These are phyloP conservation scores for Coemansia biformis DNA, from an alignment of 192 early-diverging fungal species.

Conservation along the genomic window DNA sequence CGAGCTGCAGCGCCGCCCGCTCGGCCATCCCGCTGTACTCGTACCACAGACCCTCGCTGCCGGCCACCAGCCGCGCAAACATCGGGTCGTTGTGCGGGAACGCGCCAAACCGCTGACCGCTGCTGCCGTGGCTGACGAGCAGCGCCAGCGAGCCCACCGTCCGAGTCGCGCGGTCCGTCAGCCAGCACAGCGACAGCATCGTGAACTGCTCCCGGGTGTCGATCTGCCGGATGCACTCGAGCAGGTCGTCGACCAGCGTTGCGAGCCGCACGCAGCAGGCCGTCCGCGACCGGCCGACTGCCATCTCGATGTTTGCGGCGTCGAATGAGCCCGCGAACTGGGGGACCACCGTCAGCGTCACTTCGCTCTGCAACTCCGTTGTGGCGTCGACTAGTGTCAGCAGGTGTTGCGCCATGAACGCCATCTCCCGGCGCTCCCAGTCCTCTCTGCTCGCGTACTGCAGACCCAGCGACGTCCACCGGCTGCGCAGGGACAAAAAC, in stretches of 20 bases:
- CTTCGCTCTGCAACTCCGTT: not conserved
- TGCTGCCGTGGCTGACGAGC: slow-evolving; percentile 39
- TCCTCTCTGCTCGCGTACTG: slow-evolving; percentile 31
- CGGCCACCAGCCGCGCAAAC: slow-evolving; percentile 23
- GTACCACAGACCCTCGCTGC: slow-evolving; percentile 34
- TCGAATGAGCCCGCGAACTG: slow-evolving; percentile 27
- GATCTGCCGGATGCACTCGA: slow-evolving; percentile 11
- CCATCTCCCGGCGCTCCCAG: slow-evolving; percentile 32
- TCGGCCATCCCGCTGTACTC: slow-evolving; percentile 14
- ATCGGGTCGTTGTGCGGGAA: slow-evolving; percentile 48
- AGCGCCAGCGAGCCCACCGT: slow-evolving; percentile 25
- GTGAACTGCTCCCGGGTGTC: slow-evolving; percentile 28
- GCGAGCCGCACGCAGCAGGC: slow-evolving; percentile 12
- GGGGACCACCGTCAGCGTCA: slow-evolving; percentile 25
- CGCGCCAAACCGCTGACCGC: slow-evolving; percentile 28
- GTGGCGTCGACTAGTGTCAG: slow-evolving; percentile 22
- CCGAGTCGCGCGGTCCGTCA: slow-evolving; percentile 29
- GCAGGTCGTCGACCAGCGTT: slow-evolving; percentile 16
- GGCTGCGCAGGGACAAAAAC: slow-evolving; percentile 32
- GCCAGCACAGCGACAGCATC: slow-evolving; percentile 32
- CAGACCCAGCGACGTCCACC: slow-evolving; percentile 40
- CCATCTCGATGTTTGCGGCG: slow-evolving; percentile 30
- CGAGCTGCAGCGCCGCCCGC: too few relatives aligned
- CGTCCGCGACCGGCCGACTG: slow-evolving; percentile 10
- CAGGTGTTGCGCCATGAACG: slow-evolving; percentile 28